phyloP scores from a whole-genome alignment of 2,329 filamentous ascomycete species.

The Aspergillus fructus region DNA sequence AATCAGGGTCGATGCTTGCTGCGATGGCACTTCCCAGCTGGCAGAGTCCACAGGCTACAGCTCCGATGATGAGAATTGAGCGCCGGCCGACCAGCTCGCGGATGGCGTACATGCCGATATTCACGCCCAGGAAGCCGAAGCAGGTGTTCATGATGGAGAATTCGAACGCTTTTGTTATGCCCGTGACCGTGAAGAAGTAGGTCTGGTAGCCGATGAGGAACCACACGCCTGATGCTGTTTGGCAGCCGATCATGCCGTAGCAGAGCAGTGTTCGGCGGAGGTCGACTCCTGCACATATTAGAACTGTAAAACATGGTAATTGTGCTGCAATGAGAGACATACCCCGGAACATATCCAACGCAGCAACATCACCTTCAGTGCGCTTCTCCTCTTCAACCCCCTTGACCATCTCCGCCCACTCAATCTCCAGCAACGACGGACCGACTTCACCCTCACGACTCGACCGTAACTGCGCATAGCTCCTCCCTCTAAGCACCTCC shows the following conservation, averaged over 20 bases:
- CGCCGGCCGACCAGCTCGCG: slow-evolving; percentile 49
- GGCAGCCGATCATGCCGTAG: background rate
- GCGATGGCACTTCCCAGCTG: background rate
- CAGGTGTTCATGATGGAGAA: background rate
- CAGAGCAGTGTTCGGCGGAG: background rate
- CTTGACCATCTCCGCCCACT: background rate
- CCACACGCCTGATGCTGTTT: background rate
- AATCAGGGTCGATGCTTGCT: background rate
- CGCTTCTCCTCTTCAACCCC: background rate
- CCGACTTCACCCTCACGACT: background rate
- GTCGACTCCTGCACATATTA: background rate
- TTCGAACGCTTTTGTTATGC: background rate
- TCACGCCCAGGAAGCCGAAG: slow-evolving; percentile 40
- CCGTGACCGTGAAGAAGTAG: background rate
- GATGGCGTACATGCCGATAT: slow-evolving; percentile 51
- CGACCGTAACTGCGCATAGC: background rate
- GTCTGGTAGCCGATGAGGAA: background rate
- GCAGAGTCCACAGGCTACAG: slow-evolving; percentile 24
- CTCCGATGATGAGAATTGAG: slow-evolving; percentile 46
- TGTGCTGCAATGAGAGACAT: too few species aligned
- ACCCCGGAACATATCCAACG: background rate
- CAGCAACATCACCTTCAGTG: background rate
- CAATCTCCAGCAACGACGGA: background rate
- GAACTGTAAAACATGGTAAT: background rate
- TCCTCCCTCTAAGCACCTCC: background rate